Conservation (phyloP, 2,329 filamentous ascomycete genomes). For the Penicillium sp. region DNA sequence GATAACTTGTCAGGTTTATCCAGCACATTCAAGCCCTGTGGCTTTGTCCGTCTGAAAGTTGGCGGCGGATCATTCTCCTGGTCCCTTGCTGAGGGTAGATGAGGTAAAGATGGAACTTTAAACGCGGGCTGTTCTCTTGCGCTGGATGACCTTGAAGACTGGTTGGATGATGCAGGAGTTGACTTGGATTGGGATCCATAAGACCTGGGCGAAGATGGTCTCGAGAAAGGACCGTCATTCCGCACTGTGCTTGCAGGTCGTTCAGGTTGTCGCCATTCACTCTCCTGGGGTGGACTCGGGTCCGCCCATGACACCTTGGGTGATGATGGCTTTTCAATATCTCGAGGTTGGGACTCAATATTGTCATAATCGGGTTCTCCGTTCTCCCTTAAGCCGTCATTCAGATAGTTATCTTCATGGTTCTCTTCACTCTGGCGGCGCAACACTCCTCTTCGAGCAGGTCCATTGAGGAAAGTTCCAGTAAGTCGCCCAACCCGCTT, state of each 20-base stretch:
- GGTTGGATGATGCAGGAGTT: conserved; percentile 44
- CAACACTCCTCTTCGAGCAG: conserved; percentile 70
- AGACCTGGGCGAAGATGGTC: conserved; percentile 36
- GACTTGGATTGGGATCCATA: conserved; percentile 38
- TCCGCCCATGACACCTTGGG: conserved; percentile 41
- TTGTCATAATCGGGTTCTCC: conserved; percentile 30
- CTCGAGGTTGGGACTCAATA: conserved; percentile 26
- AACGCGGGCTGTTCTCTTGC: conserved; percentile 56
- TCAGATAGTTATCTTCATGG: conserved; percentile 37
- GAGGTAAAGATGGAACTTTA: conserved; percentile 57
- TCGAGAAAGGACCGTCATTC: conserved; percentile 32
- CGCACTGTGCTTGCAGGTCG: conserved; percentile 19
- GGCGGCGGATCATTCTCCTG: conserved; percentile 82
- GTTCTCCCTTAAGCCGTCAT: conserved; percentile 29
- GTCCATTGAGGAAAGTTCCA: conserved; percentile 76
- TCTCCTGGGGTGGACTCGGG: conserved; percentile 27
- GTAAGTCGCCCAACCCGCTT: conserved; percentile 74
- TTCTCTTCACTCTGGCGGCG: conserved; percentile 66
- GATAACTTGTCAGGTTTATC: conserved; percentile 60
- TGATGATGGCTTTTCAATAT: conserved; percentile 28
- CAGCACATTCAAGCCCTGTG: conserved; percentile 53
- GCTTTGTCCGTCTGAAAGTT: conserved; percentile 64
- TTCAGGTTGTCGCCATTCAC: conserved; percentile 23
- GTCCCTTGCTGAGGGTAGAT: conserved; percentile 65
- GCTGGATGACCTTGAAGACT: conserved; percentile 41